Evolutionary conservation across 2,329 filamentous ascomycete species (phyloP).

Genomic region (Triangularia verruculosa): DNA sequence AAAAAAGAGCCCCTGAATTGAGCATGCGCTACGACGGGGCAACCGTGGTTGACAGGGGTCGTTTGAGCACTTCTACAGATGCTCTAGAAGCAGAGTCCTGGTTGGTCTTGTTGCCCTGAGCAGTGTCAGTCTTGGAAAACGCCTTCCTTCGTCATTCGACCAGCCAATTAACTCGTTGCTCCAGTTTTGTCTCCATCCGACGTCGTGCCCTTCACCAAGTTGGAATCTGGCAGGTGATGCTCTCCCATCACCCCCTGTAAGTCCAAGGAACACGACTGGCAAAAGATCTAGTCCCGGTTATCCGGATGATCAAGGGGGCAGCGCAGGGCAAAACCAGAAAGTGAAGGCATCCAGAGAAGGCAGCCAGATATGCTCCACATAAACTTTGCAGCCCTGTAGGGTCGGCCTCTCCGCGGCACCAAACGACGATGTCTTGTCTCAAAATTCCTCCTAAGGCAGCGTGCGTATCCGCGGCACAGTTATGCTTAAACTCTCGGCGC

Average conservation of each 20-base stretch:
- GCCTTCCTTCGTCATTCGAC: not conserved
- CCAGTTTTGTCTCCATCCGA: not conserved
- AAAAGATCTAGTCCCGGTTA: not conserved
- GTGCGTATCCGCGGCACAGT: not conserved
- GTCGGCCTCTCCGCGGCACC: not conserved
- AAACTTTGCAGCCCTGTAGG: not conserved
- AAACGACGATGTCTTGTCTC: not conserved
- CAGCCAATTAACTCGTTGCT: not conserved
- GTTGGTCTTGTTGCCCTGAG: not conserved
- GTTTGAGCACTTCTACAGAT: not conserved
- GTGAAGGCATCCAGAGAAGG: not conserved
- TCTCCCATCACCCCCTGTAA: not conserved
- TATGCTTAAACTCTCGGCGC: not conserved
- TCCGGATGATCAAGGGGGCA: not conserved
- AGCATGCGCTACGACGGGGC: not conserved
- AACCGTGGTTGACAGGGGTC: not conserved
- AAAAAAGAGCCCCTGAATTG: not conserved
- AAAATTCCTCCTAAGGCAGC: not conserved
- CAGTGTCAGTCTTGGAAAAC: not conserved
- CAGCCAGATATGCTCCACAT: not conserved
- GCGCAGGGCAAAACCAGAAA: not conserved
- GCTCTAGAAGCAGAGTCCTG: not conserved
- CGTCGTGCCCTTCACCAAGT: not conserved
- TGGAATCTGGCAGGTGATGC: not conserved
- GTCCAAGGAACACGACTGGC: not conserved